Evolutionary conservation across 768 basidiomycete genomes (phyloP).

Genomic region (Infundibulicybe gibba): DNA sequence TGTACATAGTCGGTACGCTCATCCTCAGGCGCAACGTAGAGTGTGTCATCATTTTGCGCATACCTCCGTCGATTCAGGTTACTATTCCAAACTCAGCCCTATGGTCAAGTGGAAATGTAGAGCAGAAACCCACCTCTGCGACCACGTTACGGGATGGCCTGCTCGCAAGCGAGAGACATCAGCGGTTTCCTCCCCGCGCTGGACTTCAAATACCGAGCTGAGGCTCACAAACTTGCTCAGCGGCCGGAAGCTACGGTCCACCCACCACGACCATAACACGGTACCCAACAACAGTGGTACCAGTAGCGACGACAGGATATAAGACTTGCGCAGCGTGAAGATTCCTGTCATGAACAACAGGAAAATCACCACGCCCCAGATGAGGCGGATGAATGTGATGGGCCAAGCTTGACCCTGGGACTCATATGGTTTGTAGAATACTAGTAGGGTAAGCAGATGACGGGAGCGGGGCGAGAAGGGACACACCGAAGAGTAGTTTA

Average conservation of each 20-base stretch:
- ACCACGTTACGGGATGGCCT: slow-evolving; percentile 86
- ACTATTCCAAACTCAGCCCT: slow-evolving; percentile 29
- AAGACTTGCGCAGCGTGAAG: slow-evolving; percentile 62
- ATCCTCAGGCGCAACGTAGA: slow-evolving; percentile 95
- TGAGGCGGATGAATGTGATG: slow-evolving; percentile 86
- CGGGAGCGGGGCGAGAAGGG: not conserved
- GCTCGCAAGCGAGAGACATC: slow-evolving; percentile 71
- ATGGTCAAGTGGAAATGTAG: not conserved
- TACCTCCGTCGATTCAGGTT: slow-evolving; percentile 86
- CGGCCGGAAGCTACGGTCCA: slow-evolving; percentile 61
- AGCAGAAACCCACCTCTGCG: slow-evolving; percentile 63
- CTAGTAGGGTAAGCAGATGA: slow-evolving; percentile 32
- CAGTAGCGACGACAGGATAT: slow-evolving; percentile 51
- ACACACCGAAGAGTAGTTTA: slow-evolving; percentile 88
- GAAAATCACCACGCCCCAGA: slow-evolving; percentile 92
- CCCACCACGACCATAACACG: slow-evolving; percentile 77
- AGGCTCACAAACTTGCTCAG: slow-evolving; percentile 82
- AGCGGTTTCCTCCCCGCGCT: slow-evolving; percentile 82
- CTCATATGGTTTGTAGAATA: slow-evolving; percentile 99
- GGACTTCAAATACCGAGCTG: slow-evolving; percentile 84
- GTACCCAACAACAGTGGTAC: slow-evolving; percentile 76
- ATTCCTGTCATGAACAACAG: slow-evolving; percentile 96
- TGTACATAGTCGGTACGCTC: slow-evolving; percentile 85
- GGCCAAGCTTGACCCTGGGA: slow-evolving; percentile 98
- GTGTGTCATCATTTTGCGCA: slow-evolving; percentile 88